Evolutionary conservation across 768 basidiomycete species (phyloP).

Genomic region (Pilatotrama ljubarskyi): DNA sequence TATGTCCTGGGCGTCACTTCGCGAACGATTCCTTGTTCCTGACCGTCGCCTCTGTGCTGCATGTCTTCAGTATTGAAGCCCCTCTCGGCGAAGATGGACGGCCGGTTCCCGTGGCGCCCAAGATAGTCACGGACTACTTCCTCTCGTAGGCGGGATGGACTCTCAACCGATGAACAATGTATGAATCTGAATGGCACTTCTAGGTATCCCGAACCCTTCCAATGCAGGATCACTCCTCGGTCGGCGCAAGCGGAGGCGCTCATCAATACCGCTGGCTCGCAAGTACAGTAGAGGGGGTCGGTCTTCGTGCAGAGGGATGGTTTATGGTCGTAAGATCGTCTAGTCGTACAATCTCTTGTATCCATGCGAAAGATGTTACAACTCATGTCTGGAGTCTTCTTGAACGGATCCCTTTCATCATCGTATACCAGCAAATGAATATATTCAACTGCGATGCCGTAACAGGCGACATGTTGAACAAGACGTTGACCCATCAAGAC

Average conservation of each 20-base stretch:
- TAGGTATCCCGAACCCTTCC: background rate
- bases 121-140: background rate
- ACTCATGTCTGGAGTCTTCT: too few relatives aligned
- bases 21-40: slow-evolving; percentile 4
- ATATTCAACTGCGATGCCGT: too few relatives aligned
- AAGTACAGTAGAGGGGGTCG: too few relatives aligned
- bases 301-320: too few relatives aligned
- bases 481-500: too few relatives aligned
- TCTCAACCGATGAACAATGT: too few relatives aligned
- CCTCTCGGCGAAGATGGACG: background rate
- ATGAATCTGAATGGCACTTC: background rate
- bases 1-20: slow-evolving; percentile 11
- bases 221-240: slow-evolving; percentile 1
- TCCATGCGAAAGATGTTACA: too few relatives aligned
- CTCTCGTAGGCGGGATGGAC: background rate
- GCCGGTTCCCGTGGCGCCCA: background rate
- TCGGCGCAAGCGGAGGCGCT: background rate
- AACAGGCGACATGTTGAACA: too few relatives aligned
- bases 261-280: background rate
- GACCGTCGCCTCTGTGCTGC: slow-evolving; percentile 1
- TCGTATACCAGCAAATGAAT: too few relatives aligned
- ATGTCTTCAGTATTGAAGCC: slow-evolving; percentile 4
- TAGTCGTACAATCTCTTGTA: too few relatives aligned
- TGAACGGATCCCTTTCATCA: too few relatives aligned
- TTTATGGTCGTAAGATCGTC: too few relatives aligned